Conservation (phyloP, 2,329 filamentous ascomycete species). For the Cladosporium colombiae region DNA sequence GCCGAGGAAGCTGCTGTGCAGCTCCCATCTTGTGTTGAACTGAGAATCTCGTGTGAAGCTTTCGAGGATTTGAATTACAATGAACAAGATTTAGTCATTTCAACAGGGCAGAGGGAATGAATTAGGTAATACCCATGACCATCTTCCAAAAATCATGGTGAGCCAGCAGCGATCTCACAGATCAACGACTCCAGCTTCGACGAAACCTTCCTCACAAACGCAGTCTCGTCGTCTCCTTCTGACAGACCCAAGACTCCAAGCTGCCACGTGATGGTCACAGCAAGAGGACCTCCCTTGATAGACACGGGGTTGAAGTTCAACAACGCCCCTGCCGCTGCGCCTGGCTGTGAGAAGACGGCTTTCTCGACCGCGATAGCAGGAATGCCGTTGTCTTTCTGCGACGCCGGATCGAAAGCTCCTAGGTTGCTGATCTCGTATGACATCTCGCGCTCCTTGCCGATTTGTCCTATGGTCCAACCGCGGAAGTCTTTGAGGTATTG, state of each 20-base stretch:
- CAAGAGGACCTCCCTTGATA: constrained; percentile 42
- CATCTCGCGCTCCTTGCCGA: constrained; percentile 42
- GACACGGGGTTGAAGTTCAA: constrained; percentile 47
- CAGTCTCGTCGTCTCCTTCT: constrained; percentile 24
- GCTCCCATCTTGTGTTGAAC: background rate
- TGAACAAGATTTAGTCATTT: background rate
- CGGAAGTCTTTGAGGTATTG: constrained; percentile 44
- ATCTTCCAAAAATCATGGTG: background rate
- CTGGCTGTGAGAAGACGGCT: constrained; percentile 50
- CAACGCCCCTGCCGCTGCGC: constrained; percentile 40
- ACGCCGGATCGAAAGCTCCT: constrained; percentile 37
- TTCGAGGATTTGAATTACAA: background rate
- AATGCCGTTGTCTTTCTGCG: background rate
- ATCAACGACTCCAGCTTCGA: background rate
- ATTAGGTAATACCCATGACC: background rate
- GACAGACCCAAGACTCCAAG: constrained; percentile 43
- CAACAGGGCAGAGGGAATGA: background rate
- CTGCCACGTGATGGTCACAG: constrained; percentile 48
- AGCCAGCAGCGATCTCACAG: background rate
- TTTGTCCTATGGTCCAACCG: constrained; percentile 43
- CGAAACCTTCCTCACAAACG: background rate
- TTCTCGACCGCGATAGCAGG: constrained; percentile 33
- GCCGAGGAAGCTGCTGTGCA: background rate
- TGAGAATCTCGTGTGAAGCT: background rate
- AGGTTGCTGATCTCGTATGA: constrained; percentile 53